Evolutionary conservation across 768 basidiomycete species (phyloP).

Genomic region (Boletus rubroflammeus): DNA sequence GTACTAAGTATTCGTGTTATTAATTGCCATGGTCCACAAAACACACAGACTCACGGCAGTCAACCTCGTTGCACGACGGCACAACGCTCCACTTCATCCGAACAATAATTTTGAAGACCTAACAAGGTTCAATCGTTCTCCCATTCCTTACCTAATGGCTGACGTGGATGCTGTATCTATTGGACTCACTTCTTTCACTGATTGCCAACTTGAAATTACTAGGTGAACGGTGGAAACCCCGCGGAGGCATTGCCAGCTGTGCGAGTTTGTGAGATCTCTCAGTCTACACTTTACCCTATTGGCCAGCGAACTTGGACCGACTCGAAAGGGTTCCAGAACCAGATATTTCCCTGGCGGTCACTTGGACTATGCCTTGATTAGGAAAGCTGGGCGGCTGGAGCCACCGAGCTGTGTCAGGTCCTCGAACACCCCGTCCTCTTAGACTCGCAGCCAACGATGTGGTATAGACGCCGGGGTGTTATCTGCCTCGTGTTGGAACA

Average conservation of each 20-base stretch:
- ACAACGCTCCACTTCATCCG: neutral
- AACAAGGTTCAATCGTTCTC: conserved; percentile 2
- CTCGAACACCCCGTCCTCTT: conserved; percentile 24
- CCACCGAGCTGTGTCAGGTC: conserved; percentile 5
- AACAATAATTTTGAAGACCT: neutral
- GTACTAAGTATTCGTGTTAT: neutral
- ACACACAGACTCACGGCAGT: neutral
- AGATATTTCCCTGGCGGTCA: neutral
- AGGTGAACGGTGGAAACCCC: neutral
- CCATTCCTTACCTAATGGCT: conserved; percentile 3
- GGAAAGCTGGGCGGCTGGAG: conserved; percentile 11
- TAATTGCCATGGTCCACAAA: neutral
- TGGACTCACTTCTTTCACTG: neutral
- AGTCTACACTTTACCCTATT: neutral
- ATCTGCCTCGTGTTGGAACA: conserved; percentile 26
- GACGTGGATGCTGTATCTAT: conserved; percentile 20
- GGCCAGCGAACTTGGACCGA: conserved; percentile 8
- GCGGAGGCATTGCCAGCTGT: neutral
- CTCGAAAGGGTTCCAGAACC: conserved; percentile 8
- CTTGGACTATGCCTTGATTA: conserved; percentile 3
- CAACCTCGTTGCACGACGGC: conserved; percentile 10
- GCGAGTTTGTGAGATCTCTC: neutral
- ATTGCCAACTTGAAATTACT: conserved; percentile 7
- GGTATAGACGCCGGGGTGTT: conserved; percentile 29
- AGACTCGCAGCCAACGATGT: conserved; percentile 9